Evolutionary conservation across 2,329 filamentous ascomycete species (phyloP).

Genomic region (Aotearoamyces nothofagi): DNA sequence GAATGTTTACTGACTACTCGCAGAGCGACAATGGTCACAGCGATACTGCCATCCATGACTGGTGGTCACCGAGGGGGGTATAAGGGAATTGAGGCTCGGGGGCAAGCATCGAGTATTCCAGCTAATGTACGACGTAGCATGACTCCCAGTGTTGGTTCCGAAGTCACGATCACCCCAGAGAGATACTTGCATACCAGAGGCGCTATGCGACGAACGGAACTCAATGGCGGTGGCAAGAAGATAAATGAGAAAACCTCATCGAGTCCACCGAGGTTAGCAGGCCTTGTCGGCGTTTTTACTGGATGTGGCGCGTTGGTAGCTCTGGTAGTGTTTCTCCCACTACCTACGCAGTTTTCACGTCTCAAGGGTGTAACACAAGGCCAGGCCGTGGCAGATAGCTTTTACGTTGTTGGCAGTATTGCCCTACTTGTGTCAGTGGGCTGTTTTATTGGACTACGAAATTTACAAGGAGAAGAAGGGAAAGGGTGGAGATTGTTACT

Average conservation of each 20-base stretch:
- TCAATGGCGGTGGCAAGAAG: slow-evolving; percentile 6
- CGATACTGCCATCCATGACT: slow-evolving; percentile 64
- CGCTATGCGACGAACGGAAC: slow-evolving; percentile 1
- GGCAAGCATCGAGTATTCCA: slow-evolving; percentile 8
- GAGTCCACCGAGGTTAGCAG: slow-evolving; percentile 53
- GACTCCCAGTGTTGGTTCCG: slow-evolving; percentile 55
- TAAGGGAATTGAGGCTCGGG: neutral
- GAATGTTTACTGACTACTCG: slow-evolving; percentile 3
- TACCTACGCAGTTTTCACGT: slow-evolving; percentile 66
- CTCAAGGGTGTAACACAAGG: slow-evolving; percentile 56
- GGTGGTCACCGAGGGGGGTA: slow-evolving; percentile 23
- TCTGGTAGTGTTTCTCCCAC: slow-evolving; percentile 65
- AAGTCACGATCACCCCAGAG: slow-evolving; percentile 60
- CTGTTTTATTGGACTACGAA: slow-evolving; percentile 64
- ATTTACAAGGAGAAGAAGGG: slow-evolving; percentile 55
- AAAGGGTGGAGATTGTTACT: slow-evolving; percentile 55
- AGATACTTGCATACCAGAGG: slow-evolving; percentile 20
- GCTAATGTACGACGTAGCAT: slow-evolving; percentile 37
- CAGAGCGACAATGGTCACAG: slow-evolving; percentile 88
- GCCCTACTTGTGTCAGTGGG: slow-evolving; percentile 57
- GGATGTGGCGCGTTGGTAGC: slow-evolving; percentile 84
- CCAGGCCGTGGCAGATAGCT: slow-evolving; percentile 66
- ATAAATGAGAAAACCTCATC: slow-evolving; percentile 19
- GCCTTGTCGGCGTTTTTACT: slow-evolving; percentile 82
- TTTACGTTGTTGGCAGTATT: slow-evolving; percentile 69